phyloP scores from a whole-genome alignment of 2,329 filamentous ascomycete genomes.

The Fusarium sp. region DNA sequence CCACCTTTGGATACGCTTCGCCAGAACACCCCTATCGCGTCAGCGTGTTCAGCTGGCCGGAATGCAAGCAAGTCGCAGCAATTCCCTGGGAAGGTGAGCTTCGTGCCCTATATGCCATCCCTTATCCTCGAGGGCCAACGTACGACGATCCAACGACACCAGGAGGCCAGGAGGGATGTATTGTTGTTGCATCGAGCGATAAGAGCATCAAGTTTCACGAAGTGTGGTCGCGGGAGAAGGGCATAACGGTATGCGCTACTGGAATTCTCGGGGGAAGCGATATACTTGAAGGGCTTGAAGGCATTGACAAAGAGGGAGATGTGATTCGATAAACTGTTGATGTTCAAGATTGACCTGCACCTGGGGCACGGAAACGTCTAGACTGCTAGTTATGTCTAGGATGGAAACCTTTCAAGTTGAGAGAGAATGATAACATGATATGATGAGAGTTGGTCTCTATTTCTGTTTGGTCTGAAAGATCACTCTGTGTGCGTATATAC shows the following conservation, averaged over 20 bases:
- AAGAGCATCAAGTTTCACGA: slow-evolving; percentile 95
- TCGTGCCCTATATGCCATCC: slow-evolving; percentile 85
- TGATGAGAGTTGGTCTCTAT: slow-evolving; percentile 2
- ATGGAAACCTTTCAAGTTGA: slow-evolving; percentile 14
- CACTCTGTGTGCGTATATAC: slow-evolving; percentile 15
- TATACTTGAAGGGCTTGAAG: slow-evolving; percentile 83
- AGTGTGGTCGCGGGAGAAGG: slow-evolving; percentile 78
- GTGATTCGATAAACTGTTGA: slow-evolving; percentile 69
- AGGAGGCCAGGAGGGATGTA: slow-evolving; percentile 62
- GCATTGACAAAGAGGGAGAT: slow-evolving; percentile 77
- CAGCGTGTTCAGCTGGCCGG: slow-evolving; percentile 94
- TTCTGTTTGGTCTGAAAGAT: not conserved
- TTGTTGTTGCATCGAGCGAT: slow-evolving; percentile 92
- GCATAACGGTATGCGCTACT: slow-evolving; percentile 59
- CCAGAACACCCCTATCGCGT: slow-evolving; percentile 90
- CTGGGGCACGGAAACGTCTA: slow-evolving; percentile 7
- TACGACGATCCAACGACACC: slow-evolving; percentile 38
- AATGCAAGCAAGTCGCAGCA: slow-evolving; percentile 83
- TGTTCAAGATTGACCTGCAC: slow-evolving; percentile 9
- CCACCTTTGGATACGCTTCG: slow-evolving; percentile 92
- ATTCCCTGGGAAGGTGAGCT: slow-evolving; percentile 85
- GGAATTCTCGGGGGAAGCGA: slow-evolving; percentile 82
- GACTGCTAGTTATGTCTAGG: slow-evolving; percentile 26
- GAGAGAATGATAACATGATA: slow-evolving; percentile 24
- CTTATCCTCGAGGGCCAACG: slow-evolving; percentile 70